Base-by-base conservation (phyloP, 1,284 basidiomycete genomes). In the Somion occarium region DNA sequence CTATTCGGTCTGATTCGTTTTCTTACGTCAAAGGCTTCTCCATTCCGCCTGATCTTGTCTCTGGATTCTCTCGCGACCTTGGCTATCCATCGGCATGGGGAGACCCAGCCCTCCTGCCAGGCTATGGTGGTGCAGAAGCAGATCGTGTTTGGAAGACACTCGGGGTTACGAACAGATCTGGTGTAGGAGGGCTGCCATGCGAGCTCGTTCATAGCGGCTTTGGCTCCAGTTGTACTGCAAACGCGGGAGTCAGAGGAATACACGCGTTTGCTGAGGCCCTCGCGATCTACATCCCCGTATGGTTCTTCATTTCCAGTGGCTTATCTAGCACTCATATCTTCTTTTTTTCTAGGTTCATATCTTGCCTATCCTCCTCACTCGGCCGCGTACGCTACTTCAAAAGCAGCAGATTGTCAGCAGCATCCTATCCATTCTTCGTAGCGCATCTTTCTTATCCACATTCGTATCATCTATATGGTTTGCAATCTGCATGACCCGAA, bases 381-480 rank as follows among this genome's bases (percentile, higher is more conserved):
- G 73, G 18, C 85, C 87, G 1, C 67, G 66, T 42, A 69, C 68
- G 9, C 70, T 88, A 9, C 64, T 86, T 2, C 65, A 69, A 13
- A 69, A 71, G 1, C 68, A 67, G 20, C 65, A 53, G 53, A 55
- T 76, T 9, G 46, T 80, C 9, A 59, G 64, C 5, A 74, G 72
- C 0, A 50, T 82, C 20, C 54, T 78, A 15, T 73, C 78, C 20
- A 75, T 82, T 12, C 53, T 80, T 1, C 80, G 83, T 38, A 88
- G 85, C 60, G 81, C 88, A 0, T 67, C 78, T 1, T 90, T 90
- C 68, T 75, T 91, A 30, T 81, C 85, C 5, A 71, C 79, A 1
- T 91, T 91, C 58, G 74, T 90, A 38, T 75, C 82, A 0, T 76
- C 82, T 1, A 85, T 80, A 59, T 91, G 83, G 80, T 76, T 78